These are phyloP conservation scores for Aristolochia californica DNA, from an alignment of 164 flowering plant genomes.

Conservation along the genomic window DNA sequence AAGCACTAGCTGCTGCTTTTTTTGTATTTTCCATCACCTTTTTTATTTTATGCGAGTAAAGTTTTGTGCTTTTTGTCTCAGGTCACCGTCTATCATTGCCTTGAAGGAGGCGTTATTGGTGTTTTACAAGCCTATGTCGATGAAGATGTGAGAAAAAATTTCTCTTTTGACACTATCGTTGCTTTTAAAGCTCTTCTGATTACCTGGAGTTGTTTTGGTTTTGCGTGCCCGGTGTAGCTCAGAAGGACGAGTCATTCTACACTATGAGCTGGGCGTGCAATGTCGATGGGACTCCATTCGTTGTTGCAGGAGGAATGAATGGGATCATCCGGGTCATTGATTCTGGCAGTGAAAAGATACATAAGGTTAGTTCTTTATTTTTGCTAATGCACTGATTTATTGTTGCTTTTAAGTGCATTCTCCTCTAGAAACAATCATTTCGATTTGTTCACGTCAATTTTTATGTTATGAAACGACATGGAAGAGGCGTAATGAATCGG, in stretches of 20 bases:
- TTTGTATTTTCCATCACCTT: neutral
- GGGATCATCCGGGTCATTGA: slow-evolving; percentile 90
- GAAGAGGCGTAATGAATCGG: no score
- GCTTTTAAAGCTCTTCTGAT: neutral
- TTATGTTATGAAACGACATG: no score
- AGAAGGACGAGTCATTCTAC: slow-evolving; percentile 98
- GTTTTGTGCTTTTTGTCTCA: slow-evolving; percentile 11
- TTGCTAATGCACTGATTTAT: no score
- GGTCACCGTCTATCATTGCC: slow-evolving; percentile 92
- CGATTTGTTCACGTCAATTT: no score
- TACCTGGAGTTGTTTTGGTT: slow-evolving; percentile 4
- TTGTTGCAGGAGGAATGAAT: slow-evolving; percentile 91
- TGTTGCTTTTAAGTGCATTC: no score
- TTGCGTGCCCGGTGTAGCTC: slow-evolving; percentile 38
- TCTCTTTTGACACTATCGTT: neutral
- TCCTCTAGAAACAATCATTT: neutral
- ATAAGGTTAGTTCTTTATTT: slow-evolving; percentile 45
- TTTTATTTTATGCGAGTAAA: neutral
- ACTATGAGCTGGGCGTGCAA: slow-evolving; percentile 93
- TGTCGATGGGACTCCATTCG: slow-evolving; percentile 53
- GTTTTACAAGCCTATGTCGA: slow-evolving; percentile 81
- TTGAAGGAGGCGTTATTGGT: slow-evolving; percentile 75
- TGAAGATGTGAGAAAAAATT: slow-evolving; percentile 62
- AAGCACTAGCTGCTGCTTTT: neutral
- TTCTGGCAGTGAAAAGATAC: slow-evolving; percentile 73